Base-by-base conservation (phyloP, 257 asterid genomes). In the Primulina huaijiensis region DNA sequence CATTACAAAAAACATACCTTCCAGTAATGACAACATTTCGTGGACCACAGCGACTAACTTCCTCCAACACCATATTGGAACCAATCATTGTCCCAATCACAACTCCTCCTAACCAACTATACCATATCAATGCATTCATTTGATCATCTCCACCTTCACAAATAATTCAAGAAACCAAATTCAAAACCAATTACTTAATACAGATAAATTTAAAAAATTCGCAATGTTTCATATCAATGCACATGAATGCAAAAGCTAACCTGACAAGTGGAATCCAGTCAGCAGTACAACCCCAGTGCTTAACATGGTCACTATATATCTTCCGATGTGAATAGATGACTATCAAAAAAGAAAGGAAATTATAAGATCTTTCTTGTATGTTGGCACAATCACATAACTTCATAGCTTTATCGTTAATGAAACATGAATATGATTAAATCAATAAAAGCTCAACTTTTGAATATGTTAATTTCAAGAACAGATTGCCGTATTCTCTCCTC, bases 61-160 rank as follows among this genome's bases (percentile, higher is more conserved):
- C 97, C 60, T 93, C 99, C 80, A 93, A 82, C 72, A 93, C 97
- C 95, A 90, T 84, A 80, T 90, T 93, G 68, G 97, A 79, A 72
- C 99, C 97, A 64, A 90, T 88, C 99, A 93, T 90, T 50, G 97
- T 93, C 60, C 97, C 99, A 35, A 89, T 93, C 31, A 93, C 87
- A 74, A 93, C 78, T 67, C 99, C 97, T 70, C 97, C 97, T 25
- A 93, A 89, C 99, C 99, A 93, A 73, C 99, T 93, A 65, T 90
- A 90, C 99, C 99, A 90, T 73, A 93, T 81, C 77, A 90, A 76
- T n/a, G 80, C 92, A 74, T 85, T 86, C 96, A 93, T 90, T 78
- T 87, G 96, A 20, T 82, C 88, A 85, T 93, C 97, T 62, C 97
- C 96, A 56, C 95, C 99, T 93, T 74, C 29, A 82, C 60, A 43